Conservation (phyloP, 495 filamentous ascomycete genomes). For the Neurospora hispaniola region DNA sequence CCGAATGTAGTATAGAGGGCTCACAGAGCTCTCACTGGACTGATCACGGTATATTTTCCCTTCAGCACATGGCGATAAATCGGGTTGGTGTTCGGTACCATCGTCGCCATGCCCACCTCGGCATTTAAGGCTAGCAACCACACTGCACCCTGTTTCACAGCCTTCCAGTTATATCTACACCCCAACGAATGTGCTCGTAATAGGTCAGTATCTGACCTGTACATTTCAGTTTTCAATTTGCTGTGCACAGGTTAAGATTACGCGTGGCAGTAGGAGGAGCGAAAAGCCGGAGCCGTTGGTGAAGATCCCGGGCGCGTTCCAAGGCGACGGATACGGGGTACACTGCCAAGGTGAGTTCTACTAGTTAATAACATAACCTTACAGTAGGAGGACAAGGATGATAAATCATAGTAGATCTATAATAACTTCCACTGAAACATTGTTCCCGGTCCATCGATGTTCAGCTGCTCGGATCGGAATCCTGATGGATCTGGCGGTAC, state of each 20-base stretch:
- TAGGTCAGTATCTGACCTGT: no score
- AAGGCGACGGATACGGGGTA: constrained; percentile 45
- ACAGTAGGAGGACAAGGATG: neutral
- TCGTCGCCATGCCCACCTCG: neutral
- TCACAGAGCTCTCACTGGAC: neutral
- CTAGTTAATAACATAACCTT: no score
- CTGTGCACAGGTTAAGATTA: constrained; percentile 50
- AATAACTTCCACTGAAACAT: no score
- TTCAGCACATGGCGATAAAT: neutral
- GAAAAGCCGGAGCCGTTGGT: constrained; percentile 34
- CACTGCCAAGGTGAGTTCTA: constrained; percentile 31
- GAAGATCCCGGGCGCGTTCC: constrained; percentile 44
- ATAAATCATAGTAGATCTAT: neutral
- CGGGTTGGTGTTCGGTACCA: neutral
- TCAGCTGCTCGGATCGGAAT: constrained; percentile 8
- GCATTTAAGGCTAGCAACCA: neutral
- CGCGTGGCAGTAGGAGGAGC: constrained; percentile 31
- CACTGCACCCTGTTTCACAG: neutral
- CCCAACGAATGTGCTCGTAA: no score
- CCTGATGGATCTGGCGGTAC: no score
- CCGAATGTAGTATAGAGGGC: neutral
- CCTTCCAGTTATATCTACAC: neutral
- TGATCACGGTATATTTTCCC: neutral
- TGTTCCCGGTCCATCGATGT: constrained; percentile 12
- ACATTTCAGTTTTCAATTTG: no score